phyloP scores from a whole-genome alignment of 1,284 basidiomycete genomes.

The Phlebopus sp. region DNA sequence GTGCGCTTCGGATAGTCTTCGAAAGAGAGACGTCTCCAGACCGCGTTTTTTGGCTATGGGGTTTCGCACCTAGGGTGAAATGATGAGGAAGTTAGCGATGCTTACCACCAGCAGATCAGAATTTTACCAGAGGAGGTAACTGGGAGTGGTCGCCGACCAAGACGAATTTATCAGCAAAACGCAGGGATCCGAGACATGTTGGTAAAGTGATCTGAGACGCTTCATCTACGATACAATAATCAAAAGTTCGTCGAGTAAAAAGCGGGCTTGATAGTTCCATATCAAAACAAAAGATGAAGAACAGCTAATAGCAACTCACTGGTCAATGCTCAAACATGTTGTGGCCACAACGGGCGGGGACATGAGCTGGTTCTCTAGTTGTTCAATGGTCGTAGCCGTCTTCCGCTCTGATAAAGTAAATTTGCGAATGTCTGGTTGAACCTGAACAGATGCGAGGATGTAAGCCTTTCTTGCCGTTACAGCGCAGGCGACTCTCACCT shows the following conservation, averaged over 20 bases:
- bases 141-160: conserved; percentile 98
- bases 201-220: conserved; percentile 97
- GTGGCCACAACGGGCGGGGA: conserved; percentile 92
- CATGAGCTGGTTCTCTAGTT: conserved; percentile 80
- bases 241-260: conserved; percentile 83
- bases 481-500: conserved; percentile 47
- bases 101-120: background rate
- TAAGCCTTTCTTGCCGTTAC: background rate
- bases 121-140: conserved; percentile 82
- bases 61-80: conserved; percentile 69
- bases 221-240: conserved; percentile 98
- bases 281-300: background rate
- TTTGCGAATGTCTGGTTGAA: conserved; percentile 75
- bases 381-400: conserved; percentile 63
- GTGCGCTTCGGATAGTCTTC: conserved; percentile 82
- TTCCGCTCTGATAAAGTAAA: conserved; percentile 63
- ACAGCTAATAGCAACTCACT: conserved; percentile 54
- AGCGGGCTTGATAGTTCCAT: conserved; percentile 55
- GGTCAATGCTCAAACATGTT: conserved; percentile 90
- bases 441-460: conserved; percentile 41
- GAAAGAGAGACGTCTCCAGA: conserved; percentile 88
- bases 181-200: conserved; percentile 90
- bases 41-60: conserved; percentile 79
- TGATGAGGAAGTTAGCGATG: background rate
- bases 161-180: conserved; percentile 88